phyloP scores from a whole-genome alignment of 2,329 filamentous ascomycete genomes.

The Acrodontium crateriforme region DNA sequence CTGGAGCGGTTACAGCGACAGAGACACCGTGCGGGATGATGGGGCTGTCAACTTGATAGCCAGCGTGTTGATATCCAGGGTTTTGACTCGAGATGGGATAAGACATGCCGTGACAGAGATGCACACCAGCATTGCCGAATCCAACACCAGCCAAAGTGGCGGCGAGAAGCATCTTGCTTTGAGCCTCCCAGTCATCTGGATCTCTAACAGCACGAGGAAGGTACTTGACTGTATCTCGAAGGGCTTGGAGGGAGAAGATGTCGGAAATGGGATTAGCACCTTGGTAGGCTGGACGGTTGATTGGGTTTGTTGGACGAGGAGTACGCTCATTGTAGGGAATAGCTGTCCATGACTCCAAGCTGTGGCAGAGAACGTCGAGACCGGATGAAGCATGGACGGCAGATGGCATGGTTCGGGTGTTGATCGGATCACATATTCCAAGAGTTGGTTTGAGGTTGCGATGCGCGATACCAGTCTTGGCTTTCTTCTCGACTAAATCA shows the following conservation, averaged over 20 bases:
- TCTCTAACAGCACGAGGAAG: slow-evolving; percentile 76
- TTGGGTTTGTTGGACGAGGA: slow-evolving; percentile 76
- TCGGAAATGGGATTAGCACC: slow-evolving; percentile 96
- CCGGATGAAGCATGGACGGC: slow-evolving; percentile 87
- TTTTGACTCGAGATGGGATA: slow-evolving; percentile 97
- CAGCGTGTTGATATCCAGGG: slow-evolving; percentile 71
- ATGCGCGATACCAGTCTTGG: slow-evolving; percentile 93
- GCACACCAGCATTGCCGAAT: slow-evolving; percentile 94
- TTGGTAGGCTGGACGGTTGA: slow-evolving; percentile 86
- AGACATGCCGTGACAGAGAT: slow-evolving; percentile 83
- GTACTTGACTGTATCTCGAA: slow-evolving; percentile 77
- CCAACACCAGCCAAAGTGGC: slow-evolving; percentile 89
- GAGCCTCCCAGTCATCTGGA: slow-evolving; percentile 82
- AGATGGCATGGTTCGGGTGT: slow-evolving; percentile 90
- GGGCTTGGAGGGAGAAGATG: slow-evolving; percentile 82
- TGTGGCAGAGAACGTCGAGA: slow-evolving; percentile 88
- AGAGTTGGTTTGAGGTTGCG: slow-evolving; percentile 89
- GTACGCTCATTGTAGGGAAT: slow-evolving; percentile 83
- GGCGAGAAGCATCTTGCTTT: slow-evolving; percentile 89
- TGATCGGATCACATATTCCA: slow-evolving; percentile 73
- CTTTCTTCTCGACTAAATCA: slow-evolving; percentile 74
- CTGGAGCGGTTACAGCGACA: slow-evolving; percentile 83
- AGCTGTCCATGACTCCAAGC: slow-evolving; percentile 91
- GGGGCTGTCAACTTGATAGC: slow-evolving; percentile 62
- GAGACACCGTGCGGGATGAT: slow-evolving; percentile 95